A percentile compares a stretch with the other conserved stretches of the same genome.
phyloP scores from a whole-genome alignment of 2,329 filamentous ascomycete species.

The Fusarium praegraminearum region DNA sequence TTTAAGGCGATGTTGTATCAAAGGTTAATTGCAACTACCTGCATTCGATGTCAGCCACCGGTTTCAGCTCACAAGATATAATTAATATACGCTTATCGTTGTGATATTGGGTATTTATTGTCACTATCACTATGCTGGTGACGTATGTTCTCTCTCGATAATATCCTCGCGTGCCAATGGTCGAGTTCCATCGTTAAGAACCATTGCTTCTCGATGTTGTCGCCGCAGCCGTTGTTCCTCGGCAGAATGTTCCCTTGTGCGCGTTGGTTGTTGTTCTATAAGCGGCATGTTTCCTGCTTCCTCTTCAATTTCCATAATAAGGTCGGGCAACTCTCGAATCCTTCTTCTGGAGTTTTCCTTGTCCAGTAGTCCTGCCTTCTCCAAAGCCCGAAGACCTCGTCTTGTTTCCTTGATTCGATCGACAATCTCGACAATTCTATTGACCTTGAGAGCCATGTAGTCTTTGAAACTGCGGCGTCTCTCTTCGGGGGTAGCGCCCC shows the following conservation, averaged over 20 bases:
- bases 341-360: conserved; percentile 50
- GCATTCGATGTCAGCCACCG: neutral
- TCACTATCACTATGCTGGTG: conserved; percentile 40
- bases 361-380: conserved; percentile 61
- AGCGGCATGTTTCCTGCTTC: conserved; percentile 42
- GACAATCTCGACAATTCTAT: conserved; percentile 65
- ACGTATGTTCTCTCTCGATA: conserved; percentile 72
- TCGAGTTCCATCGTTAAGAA: conserved; percentile 85
- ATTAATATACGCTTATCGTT: neutral
- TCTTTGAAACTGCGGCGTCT: conserved; percentile 65
- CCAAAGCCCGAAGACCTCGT: conserved; percentile 65
- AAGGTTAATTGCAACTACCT: too few relatives aligned
- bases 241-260: conserved; percentile 64
- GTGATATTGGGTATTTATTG: conserved; percentile 6
- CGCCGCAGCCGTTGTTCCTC: conserved; percentile 80
- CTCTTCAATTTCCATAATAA: conserved; percentile 52
- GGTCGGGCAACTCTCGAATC: conserved; percentile 49
- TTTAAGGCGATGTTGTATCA: neutral
- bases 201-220: conserved; percentile 87
- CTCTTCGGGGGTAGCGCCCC: conserved; percentile 68
- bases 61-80: neutral
- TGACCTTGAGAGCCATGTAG: conserved; percentile 64
- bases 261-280: conserved; percentile 47
- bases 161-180: conserved; percentile 82
- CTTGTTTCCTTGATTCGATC: conserved; percentile 61